A percentile compares a stretch with the other conserved stretches of the same genome.
Evolutionary conservation across 805 yeast genomes (phyloP).

Genomic region (Starmerella roubikii): DNA sequence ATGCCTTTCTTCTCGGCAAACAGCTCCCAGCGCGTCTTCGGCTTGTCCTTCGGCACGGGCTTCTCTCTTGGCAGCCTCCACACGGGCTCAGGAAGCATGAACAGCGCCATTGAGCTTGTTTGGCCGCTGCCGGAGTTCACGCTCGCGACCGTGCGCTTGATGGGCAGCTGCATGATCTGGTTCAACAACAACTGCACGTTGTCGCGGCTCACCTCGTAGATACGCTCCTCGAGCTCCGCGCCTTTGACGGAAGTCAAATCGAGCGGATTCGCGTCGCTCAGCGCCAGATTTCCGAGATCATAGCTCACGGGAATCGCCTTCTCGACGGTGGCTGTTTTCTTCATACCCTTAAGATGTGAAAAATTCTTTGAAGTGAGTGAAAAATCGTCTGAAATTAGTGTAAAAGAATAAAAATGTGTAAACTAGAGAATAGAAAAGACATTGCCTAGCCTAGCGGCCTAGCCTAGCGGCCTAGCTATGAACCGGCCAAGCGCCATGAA

Average conservation of each 20-base stretch:
- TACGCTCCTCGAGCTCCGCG: conserved; percentile 35
- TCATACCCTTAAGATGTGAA: conserved; percentile 2
- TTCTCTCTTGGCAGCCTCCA: conserved; percentile 88
- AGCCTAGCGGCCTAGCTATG: too few relatives aligned
- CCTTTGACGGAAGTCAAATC: conserved; percentile 34
- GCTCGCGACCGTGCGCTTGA: conserved; percentile 72
- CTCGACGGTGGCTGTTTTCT: conserved; percentile 39
- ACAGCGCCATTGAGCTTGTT: conserved; percentile 64
- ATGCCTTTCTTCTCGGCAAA: conserved; percentile 96
- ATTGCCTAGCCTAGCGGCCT: too few relatives aligned
- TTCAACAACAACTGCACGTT: conserved; percentile 83
- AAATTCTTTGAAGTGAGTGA: too few relatives aligned
- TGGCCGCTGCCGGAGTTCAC: conserved; percentile 43
- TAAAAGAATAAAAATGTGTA: too few relatives aligned
- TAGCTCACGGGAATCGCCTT: conserved; percentile 79
- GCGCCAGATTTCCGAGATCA: conserved; percentile 83
- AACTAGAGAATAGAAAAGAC: too few relatives aligned
- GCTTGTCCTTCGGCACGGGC: conserved; percentile 82
- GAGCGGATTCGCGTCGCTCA: conserved; percentile 79
- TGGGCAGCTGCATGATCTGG: conserved; percentile 80
- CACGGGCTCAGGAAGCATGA: conserved; percentile 71
- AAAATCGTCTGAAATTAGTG: too few relatives aligned
- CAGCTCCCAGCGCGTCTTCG: conserved; percentile 90
- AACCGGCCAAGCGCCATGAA: too few relatives aligned
- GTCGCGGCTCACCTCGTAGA: conserved; percentile 65